A percentile compares a stretch with the other conserved stretches of the same genome.
These are phyloP conservation scores for Debaryomyces prosopidis DNA, from an alignment of 805 yeast genomes.

Conservation along the genomic window DNA sequence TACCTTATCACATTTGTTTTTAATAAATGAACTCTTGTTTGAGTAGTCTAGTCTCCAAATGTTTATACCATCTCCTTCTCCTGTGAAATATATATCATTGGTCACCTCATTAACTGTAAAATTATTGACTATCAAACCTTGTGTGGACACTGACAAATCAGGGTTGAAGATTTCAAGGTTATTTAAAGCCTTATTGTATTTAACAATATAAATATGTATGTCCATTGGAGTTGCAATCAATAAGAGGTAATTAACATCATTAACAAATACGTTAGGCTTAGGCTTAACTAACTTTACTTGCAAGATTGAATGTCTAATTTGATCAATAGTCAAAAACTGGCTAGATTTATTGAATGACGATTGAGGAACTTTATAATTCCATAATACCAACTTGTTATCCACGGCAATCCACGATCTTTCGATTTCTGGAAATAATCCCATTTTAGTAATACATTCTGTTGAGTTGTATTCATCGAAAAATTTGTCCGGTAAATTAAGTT, in stretches of 20 bases:
- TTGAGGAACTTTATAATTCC: slow-evolving; percentile 71
- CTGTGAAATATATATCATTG: slow-evolving; percentile 81
- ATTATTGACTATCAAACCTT: slow-evolving; percentile 71
- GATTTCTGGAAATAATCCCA: slow-evolving; percentile 83
- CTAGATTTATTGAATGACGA: slow-evolving; percentile 43
- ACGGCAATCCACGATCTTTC: slow-evolving; percentile 83
- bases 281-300: slow-evolving; percentile 81
- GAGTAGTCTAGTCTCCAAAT: slow-evolving; percentile 88
- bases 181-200: slow-evolving; percentile 43
- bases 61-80: slow-evolving; percentile 73
- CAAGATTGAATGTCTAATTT: slow-evolving; percentile 72
- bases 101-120: slow-evolving; percentile 61
- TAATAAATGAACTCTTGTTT: slow-evolving; percentile 83
- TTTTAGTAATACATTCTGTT: slow-evolving; percentile 64
- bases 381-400: slow-evolving; percentile 77
- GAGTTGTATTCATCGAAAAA: slow-evolving; percentile 71
- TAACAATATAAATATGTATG: slow-evolving; percentile 73
- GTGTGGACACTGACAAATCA: slow-evolving; percentile 74
- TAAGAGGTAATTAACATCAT: slow-evolving; percentile 68
- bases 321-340: slow-evolving; percentile 81
- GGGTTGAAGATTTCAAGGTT: slow-evolving; percentile 77
- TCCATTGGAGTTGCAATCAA: slow-evolving; percentile 80
- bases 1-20: slow-evolving; percentile 76
- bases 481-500: slow-evolving; percentile 76
- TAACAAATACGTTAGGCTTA: slow-evolving; percentile 75